Evolutionary conservation across 169 alveolate genomes (phyloP), one percentile per base, ranked within the genome.

Genomic region (Plasmodium reichenowi): DNA sequence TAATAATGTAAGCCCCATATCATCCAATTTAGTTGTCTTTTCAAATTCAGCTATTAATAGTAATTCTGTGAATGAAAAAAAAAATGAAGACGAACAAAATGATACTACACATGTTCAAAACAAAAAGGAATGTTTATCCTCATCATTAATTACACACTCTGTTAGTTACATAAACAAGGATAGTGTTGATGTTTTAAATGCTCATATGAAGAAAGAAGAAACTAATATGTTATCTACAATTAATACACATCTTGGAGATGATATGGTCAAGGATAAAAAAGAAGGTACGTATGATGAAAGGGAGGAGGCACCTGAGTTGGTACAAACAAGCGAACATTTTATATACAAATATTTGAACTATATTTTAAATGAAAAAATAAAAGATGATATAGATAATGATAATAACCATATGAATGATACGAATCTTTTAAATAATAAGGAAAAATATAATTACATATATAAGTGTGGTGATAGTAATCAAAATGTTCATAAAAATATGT

Each of bases 281-380:
- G 63, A 2, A 2, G 12, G 9, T 9, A 48, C n/a, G 0, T 22
- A 3, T 43, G 66, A 47, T 43, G 52, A 43, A 3, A 48, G 12
- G 24, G 74, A 1, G 20, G 43, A 29, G 2, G 9, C 3, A 12
- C 75, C 8, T 20, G 62, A 32, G 45, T 5, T 32, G 9, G 1
- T 32, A 32, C 45, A 13, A 68, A 59, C 17, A 68, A 68, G 5
- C 0, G 8, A 22, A 17, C 9, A 60, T 9, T 24, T 60, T 24
- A 26, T 10, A 17, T 17, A n/a, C 64, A 15, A 45, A 64, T 47
- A 74, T 10, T 67, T 64, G 17, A 29, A 50, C 4, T 24, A 59
- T 52, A 45, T 74, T 59, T 7, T 78, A 12, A 52, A 22, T 29
- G 71, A 78, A 10, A 54, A 78, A 17, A 26, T 64, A 58, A 66